Conservation (phyloP, 768 basidiomycete species). For the Lactarius tabidus region DNA sequence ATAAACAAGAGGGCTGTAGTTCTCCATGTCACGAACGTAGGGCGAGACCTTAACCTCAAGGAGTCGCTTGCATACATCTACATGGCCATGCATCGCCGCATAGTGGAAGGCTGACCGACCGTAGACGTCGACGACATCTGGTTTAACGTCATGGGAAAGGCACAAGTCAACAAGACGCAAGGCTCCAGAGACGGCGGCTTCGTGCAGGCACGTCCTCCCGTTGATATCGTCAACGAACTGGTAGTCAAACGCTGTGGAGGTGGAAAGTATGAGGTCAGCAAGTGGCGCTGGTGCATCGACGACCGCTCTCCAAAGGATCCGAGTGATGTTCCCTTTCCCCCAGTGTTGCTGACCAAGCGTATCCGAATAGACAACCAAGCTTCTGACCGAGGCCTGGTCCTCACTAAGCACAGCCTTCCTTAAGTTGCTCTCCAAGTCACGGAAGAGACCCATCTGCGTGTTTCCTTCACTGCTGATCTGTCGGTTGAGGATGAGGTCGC, state of each 20-base stretch:
- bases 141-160: constrained; percentile 64
- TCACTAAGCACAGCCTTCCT: constrained; percentile 66
- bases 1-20: constrained; percentile 91
- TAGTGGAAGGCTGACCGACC: constrained; percentile 94
- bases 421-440: constrained; percentile 86
- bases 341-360: constrained; percentile 56
- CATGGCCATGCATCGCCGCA: constrained; percentile 89
- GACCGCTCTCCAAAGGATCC: constrained; percentile 93
- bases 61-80: constrained; percentile 67
- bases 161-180: constrained; percentile 76
- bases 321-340: constrained; percentile 66
- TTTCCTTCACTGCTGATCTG: constrained; percentile 64
- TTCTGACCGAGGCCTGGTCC: constrained; percentile 57
- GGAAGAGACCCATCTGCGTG: constrained; percentile 65
- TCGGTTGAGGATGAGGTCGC: constrained; percentile 63
- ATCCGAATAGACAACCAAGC: constrained; percentile 69
- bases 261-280: constrained; percentile 68
- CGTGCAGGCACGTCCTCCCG: constrained; percentile 88
- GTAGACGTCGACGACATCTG: constrained; percentile 79
- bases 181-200: constrained; percentile 83
- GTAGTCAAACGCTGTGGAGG: constrained; percentile 77
- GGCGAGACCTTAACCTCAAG: constrained; percentile 64
- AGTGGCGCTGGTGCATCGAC: constrained; percentile 74
- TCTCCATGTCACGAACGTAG: constrained; percentile 81
- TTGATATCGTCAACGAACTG: constrained; percentile 96